These are phyloP conservation scores for Rhodofomes roseus DNA, from an alignment of 1,284 basidiomycete species.

Conservation along the genomic window DNA sequence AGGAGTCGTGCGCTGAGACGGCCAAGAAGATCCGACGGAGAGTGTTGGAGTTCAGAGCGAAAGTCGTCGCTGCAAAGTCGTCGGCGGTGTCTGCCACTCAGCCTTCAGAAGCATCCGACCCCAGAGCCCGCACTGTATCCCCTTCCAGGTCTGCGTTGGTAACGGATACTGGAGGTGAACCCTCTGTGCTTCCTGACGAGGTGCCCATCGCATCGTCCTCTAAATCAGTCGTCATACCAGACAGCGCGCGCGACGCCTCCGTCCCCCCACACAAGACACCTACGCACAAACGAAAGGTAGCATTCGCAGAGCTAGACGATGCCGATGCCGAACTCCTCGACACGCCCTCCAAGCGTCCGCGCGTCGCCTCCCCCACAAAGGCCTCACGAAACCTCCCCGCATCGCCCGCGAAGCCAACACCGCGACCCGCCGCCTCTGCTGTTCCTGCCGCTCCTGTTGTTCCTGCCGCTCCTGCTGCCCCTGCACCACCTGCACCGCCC, in stretches of 20 bases:
- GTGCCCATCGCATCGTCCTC: conserved; percentile 15
- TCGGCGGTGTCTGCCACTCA: background rate
- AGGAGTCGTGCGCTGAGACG: conserved; percentile 14
- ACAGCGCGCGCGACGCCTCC: background rate
- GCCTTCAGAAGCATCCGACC: background rate
- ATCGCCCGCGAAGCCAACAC: conserved; percentile 7
- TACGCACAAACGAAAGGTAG: conserved; percentile 27
- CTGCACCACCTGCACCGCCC: background rate
- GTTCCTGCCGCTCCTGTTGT: background rate
- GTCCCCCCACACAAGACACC: conserved; percentile 23
- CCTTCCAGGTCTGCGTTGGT: background rate
- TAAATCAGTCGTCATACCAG: background rate
- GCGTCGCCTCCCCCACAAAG: conserved; percentile 16
- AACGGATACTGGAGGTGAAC: background rate
- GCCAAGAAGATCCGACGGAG: conserved; percentile 10
- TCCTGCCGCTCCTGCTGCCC: too few relatives aligned
- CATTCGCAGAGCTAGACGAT: conserved; percentile 19
- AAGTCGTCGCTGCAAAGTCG: background rate
- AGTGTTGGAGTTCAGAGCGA: conserved; percentile 9
- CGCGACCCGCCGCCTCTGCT: background rate
- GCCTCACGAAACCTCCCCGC: background rate
- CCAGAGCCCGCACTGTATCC: background rate
- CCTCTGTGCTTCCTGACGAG: conserved; percentile 16
- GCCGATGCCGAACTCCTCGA: conserved; percentile 18
- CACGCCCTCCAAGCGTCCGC: conserved; percentile 24